Conservation (phyloP, 108 stramenopile genomes). For the Epipyxis sp. region DNA sequence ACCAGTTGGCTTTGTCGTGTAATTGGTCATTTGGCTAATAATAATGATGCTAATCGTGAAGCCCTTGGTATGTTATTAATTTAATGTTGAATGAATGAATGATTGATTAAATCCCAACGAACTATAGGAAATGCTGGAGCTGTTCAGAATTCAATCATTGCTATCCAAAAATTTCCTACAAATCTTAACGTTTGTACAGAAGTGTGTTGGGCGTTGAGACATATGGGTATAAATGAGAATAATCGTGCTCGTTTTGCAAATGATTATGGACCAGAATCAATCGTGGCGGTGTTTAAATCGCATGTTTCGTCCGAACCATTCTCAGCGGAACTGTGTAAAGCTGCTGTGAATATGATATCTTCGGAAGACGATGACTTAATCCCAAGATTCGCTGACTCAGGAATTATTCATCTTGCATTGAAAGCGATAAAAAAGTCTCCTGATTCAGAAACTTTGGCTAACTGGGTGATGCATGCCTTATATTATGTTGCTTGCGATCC, state of each 20-base stretch:
- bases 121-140: not conserved
- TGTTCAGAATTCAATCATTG: not conserved
- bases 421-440: not conserved
- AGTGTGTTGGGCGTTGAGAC: not conserved
- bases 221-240: not conserved
- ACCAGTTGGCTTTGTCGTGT: constrained; percentile 20
- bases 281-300: constrained; percentile 4
- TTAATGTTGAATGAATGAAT: too few species aligned
- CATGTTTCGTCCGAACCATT: not conserved
- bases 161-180: constrained; percentile 2
- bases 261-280: constrained; percentile 2
- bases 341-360: not conserved
- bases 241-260: not conserved
- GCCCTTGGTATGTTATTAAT: too few species aligned
- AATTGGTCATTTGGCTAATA: not conserved
- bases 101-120: too few species aligned
- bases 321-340: not conserved
- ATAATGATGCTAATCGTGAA: not conserved
- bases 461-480: not conserved
- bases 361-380: not conserved
- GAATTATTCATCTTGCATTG: not conserved
- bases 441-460: not conserved
- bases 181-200: not conserved
- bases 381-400: not conserved
- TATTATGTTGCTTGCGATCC: constrained; percentile 16